Percentiles rank a stretch among this genome's conserved stretches.
These are phyloP conservation scores for Colletotrichum sp. DNA, from an alignment of 2,329 filamentous ascomycete species.

Conservation along the genomic window DNA sequence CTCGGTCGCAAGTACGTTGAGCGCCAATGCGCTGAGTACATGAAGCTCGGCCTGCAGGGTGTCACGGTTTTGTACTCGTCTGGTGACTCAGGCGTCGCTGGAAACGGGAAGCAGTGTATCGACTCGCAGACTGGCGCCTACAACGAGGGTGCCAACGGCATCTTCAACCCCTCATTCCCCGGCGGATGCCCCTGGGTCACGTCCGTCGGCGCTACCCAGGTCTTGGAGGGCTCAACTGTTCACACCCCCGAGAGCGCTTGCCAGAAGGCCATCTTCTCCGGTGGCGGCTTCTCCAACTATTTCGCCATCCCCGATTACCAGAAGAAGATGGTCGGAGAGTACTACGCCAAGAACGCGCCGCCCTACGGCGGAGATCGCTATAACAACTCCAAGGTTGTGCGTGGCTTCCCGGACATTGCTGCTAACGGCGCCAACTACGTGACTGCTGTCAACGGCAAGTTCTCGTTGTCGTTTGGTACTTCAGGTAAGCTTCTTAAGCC, in stretches of 20 bases:
- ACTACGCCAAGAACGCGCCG: conserved; percentile 43
- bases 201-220: conserved; percentile 56
- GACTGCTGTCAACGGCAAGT: conserved; percentile 46
- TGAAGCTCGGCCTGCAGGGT: conserved; percentile 60
- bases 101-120: conserved; percentile 41
- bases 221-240: conserved; percentile 41
- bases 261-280: conserved; percentile 49
- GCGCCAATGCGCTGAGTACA: conserved; percentile 60
- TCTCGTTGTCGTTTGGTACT: conserved; percentile 52
- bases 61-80: conserved; percentile 55
- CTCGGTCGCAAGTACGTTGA: conserved; percentile 51
- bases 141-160: conserved; percentile 29
- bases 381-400: conserved; percentile 45
- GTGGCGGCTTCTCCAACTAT: conserved; percentile 55
- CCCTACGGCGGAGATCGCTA: conserved; percentile 47
- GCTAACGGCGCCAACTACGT: conserved; percentile 49
- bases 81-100: conserved; percentile 54
- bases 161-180: conserved; percentile 53
- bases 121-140: conserved; percentile 32
- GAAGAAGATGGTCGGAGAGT: conserved; percentile 39
- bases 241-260: conserved; percentile 47
- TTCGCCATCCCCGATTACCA: conserved; percentile 54
- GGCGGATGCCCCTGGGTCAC: conserved; percentile 54
- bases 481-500: conserved; percentile 27
- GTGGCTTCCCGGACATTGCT: conserved; percentile 54